Conservation (phyloP, 805 yeast species). For the Spathaspora sp. region DNA sequence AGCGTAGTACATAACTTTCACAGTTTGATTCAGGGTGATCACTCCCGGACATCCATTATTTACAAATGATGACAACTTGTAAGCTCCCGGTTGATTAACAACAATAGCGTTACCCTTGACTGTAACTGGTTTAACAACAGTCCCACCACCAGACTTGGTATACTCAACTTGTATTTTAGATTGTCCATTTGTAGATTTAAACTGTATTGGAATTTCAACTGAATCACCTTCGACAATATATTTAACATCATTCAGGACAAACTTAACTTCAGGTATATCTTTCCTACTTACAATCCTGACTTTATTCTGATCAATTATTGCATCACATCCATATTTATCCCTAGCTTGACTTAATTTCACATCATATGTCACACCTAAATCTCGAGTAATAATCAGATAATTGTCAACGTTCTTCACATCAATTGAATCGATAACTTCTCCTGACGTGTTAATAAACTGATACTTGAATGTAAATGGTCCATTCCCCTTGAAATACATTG, state of each 20-base stretch:
- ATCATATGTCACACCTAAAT: constrained; percentile 70
- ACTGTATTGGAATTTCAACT: constrained; percentile 52
- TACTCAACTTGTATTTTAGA: constrained; percentile 3
- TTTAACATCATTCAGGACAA: constrained; percentile 13
- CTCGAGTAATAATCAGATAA: constrained; percentile 50
- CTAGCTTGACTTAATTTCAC: constrained; percentile 59
- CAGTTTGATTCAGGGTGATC: constrained; percentile 17
- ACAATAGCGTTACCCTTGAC: constrained; percentile 14
- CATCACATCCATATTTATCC: constrained; percentile 78
- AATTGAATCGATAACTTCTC: constrained; percentile 20
- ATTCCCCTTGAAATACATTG: constrained; percentile 68
- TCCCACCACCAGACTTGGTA: constrained; percentile 13
- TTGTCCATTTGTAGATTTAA: constrained; percentile 30
- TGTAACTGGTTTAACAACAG: constrained; percentile 27
- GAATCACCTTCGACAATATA: constrained; percentile 60
- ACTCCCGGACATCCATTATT: constrained; percentile 47
- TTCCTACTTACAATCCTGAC: constrained; percentile 60
- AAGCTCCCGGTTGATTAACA: constrained; percentile 40
- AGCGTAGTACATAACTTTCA: constrained; percentile 19
- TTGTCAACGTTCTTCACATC: constrained; percentile 28
- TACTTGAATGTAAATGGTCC: constrained; percentile 74
- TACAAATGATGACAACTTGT: constrained; percentile 33
- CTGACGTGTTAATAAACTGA: constrained; percentile 50
- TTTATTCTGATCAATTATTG: constrained; percentile 52
- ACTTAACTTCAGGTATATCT: constrained; percentile 54